phyloP scores from a whole-genome alignment of 1,284 basidiomycete genomes.

The Sanghuangporus sanghuang region DNA sequence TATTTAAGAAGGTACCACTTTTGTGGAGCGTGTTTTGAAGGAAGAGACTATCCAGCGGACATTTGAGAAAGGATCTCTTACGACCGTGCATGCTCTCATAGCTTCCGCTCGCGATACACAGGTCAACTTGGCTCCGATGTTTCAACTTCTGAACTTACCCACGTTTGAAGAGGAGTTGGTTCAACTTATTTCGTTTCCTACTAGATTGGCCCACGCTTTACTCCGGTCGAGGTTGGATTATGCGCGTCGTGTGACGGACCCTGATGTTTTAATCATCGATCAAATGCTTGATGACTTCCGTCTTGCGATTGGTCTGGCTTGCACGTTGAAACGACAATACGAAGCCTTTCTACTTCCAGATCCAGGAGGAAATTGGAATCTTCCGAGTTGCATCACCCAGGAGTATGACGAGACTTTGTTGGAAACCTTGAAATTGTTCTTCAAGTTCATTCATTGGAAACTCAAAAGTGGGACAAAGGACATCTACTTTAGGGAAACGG shows the following conservation, averaged over 20 bases:
- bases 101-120: conserved; percentile 86
- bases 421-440: conserved; percentile 87
- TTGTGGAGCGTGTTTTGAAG: conserved; percentile 92
- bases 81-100: conserved; percentile 83
- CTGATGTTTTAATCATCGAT: conserved; percentile 88
- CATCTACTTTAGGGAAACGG: conserved; percentile 96
- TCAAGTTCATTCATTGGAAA: conserved; percentile 93
- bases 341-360: conserved; percentile 85
- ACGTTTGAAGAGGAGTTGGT: conserved; percentile 92
- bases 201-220: conserved; percentile 88
- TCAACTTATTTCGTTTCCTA: conserved; percentile 92
- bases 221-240: conserved; percentile 89
- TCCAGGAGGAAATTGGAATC: conserved; percentile 81
- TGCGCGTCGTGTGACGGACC: conserved; percentile 85
- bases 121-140: conserved; percentile 70
- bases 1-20: conserved; percentile 61
- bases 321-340: conserved; percentile 93
- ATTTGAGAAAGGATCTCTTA: conserved; percentile 91
- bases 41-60: conserved; percentile 93
- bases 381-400: conserved; percentile 82
- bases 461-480: conserved; percentile 90
- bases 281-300: conserved; percentile 95
- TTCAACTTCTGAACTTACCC: conserved; percentile 85
- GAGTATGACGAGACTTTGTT: conserved; percentile 90
- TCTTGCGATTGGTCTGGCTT: conserved; percentile 88